Base-by-base conservation (phyloP, 1,284 basidiomycete genomes). In the Jaminaea rosea region DNA sequence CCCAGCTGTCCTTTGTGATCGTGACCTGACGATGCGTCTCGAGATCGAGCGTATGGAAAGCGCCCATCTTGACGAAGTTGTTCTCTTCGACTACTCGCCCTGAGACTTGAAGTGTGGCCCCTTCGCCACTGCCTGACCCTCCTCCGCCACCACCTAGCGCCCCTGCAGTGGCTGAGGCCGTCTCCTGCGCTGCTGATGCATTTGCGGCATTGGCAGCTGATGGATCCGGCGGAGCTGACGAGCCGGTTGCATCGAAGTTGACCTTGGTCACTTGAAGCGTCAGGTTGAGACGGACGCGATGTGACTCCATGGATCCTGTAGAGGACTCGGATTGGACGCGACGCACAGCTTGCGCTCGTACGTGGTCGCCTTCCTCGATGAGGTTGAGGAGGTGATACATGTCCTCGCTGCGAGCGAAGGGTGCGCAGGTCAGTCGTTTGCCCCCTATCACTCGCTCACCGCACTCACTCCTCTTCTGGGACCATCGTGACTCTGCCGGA, bases 341-440 rank as follows among this genome's bases (percentile, higher is more conserved):
- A 82, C 92, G 83, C 55, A 96, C 82, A 4, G 91, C 89, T 50
- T 87, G 81, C n/a, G 89, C 90, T 50, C 89, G 81, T 26, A 98
- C 84, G 58, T 82, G 78, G 73, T 98, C 93, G 19, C 88, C 89
- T 21, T 54, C 70, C 76, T 67, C 57, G 53, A 98, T 93, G 53
- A 98, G 80, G 77, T 98, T 97, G 77, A 97, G 97, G n/a, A 96
- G 80, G 79, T 98, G 93, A 88, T 93, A 98, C 86, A 98, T 94
- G 76, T 98, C 94, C 77, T 98, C 94, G 65, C 68, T 71, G 47
- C 3, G 2, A 23, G 39, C 15, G 11, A 23, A n/a, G n/a, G n/a
- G n/a, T n/a, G n/a, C n/a, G n/a, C n/a, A n/a, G n/a, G n/a, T n/a
- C n/a, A n/a, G n/a, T n/a, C n/a, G n/a, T n/a, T n/a, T n/a, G n/a